phyloP scores from a whole-genome alignment of 2,329 filamentous ascomycete genomes.

The Botrytis galanthina region DNA sequence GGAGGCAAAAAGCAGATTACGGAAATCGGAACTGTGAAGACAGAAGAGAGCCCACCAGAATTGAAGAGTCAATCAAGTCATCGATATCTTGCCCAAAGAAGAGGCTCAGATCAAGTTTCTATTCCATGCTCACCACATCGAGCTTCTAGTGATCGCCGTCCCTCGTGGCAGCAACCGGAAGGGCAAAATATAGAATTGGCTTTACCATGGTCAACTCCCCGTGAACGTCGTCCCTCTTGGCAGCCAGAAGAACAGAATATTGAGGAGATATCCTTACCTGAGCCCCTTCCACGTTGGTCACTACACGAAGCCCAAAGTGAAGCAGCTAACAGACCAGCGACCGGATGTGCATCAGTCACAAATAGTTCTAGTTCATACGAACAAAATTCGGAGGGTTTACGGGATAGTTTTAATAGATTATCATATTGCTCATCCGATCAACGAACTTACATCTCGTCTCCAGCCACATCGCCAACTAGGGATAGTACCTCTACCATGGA shows the following conservation, averaged over 20 bases:
- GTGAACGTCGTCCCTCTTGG: slow-evolving; percentile 9
- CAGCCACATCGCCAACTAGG: slow-evolving; percentile 57
- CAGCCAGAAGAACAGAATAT: slow-evolving; percentile 13
- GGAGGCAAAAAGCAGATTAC: slow-evolving; percentile 64
- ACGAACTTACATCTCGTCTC: slow-evolving; percentile 58
- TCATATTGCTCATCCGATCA: slow-evolving; percentile 62
- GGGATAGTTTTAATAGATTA: slow-evolving; percentile 55
- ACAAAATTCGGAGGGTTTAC: slow-evolving; percentile 55
- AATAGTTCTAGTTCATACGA: slow-evolving; percentile 59
- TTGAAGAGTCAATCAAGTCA: slow-evolving; percentile 34
- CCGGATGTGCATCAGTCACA: slow-evolving; percentile 55
- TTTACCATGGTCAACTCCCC: slow-evolving; percentile 1
- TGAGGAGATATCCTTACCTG: slow-evolving; percentile 8
- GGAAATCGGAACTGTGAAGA: slow-evolving; percentile 55
- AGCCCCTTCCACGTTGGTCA: slow-evolving; percentile 4
- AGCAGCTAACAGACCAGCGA: slow-evolving; percentile 26
- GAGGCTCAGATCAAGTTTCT: slow-evolving; percentile 29
- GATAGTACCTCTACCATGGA: slow-evolving; percentile 47
- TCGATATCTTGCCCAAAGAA: slow-evolving; percentile 30
- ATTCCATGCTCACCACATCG: slow-evolving; percentile 27
- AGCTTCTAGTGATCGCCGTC: slow-evolving; percentile 23
- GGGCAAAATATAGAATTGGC: slow-evolving; percentile 12
- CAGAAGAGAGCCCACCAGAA: slow-evolving; percentile 40
- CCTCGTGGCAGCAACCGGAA: slow-evolving; percentile 22
- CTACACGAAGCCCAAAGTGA: slow-evolving; percentile 14